phyloP scores from a whole-genome alignment of 2,329 filamentous ascomycete genomes.

The Elsinoe perseae region DNA sequence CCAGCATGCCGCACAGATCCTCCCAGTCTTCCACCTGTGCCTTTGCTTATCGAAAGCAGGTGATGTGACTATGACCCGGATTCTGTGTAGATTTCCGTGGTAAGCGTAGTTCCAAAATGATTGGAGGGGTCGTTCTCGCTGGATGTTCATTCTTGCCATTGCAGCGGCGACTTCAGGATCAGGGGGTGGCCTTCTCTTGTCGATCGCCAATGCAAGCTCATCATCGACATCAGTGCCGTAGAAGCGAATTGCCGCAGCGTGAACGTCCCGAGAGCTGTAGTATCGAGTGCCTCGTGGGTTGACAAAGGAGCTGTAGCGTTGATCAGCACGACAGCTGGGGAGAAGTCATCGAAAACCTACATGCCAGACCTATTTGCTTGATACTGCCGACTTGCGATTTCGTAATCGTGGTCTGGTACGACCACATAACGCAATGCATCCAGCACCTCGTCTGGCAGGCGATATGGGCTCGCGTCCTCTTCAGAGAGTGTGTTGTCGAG shows the following conservation, averaged over 20 bases:
- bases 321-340: neutral
- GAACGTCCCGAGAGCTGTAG: neutral
- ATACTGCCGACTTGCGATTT: neutral
- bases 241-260: neutral
- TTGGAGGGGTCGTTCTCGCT: neutral
- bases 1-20: neutral
- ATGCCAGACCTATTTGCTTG: neutral
- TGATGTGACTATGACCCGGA: neutral
- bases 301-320: neutral
- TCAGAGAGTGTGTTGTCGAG: neutral
- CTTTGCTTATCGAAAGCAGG: neutral
- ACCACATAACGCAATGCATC: neutral
- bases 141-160: neutral
- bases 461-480: neutral
- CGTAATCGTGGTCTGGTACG: neutral
- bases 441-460: neutral
- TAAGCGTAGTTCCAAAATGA: neutral
- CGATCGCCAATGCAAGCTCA: neutral
- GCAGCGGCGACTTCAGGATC: neutral
- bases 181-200: neutral
- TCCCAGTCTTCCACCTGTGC: neutral
- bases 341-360: neutral
- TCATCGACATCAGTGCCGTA: neutral
- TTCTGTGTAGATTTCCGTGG: neutral
- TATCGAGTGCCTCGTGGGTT: neutral